These are phyloP conservation scores for Xylaria palmicola DNA, from an alignment of 495 filamentous ascomycete genomes.

Conservation along the genomic window DNA sequence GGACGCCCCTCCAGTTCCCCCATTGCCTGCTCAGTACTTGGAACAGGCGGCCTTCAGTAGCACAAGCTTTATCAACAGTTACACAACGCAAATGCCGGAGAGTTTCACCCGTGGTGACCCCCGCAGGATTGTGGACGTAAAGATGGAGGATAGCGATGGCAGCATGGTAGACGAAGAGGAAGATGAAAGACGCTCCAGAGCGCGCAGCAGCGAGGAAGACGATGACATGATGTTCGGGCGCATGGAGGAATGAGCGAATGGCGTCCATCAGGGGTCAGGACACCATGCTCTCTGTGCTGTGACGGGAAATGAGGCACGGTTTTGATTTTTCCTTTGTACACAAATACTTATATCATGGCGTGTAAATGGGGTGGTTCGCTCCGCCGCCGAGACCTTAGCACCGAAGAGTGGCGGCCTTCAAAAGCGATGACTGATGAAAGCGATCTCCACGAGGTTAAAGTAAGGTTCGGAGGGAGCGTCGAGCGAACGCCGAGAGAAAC, in stretches of 20 bases:
- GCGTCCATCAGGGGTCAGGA: constrained; percentile 14
- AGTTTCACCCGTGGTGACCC: constrained; percentile 49
- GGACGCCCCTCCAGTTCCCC: constrained; percentile 84
- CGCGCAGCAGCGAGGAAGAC: constrained; percentile 82
- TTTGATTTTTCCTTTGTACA: constrained; percentile 44
- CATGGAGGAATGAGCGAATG: constrained; percentile 77
- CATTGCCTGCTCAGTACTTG: constrained; percentile 69
- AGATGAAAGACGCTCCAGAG: constrained; percentile 60
- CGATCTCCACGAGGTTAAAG: constrained; percentile 60
- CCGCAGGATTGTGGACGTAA: constrained; percentile 52
- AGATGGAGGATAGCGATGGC: constrained; percentile 66
- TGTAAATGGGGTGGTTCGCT: constrained; percentile 50
- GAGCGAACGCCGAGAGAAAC: constrained; percentile 50
- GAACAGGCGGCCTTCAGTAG: constrained; percentile 50
- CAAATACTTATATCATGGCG: constrained; percentile 41
- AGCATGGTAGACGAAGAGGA: constrained; percentile 78
- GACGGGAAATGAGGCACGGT: constrained; percentile 29
- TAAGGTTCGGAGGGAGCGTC: constrained; percentile 57
- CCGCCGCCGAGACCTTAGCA: constrained; percentile 56
- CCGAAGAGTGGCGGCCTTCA: constrained; percentile 52
- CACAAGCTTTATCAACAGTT: constrained; percentile 52
- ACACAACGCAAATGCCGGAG: constrained; percentile 50
- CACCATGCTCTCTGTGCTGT: constrained; percentile 10
- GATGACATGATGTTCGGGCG: constrained; percentile 87
- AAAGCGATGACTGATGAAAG: constrained; percentile 20